These are phyloP conservation scores for Starmerella geochares DNA, from an alignment of 805 yeast genomes.

Conservation along the genomic window DNA sequence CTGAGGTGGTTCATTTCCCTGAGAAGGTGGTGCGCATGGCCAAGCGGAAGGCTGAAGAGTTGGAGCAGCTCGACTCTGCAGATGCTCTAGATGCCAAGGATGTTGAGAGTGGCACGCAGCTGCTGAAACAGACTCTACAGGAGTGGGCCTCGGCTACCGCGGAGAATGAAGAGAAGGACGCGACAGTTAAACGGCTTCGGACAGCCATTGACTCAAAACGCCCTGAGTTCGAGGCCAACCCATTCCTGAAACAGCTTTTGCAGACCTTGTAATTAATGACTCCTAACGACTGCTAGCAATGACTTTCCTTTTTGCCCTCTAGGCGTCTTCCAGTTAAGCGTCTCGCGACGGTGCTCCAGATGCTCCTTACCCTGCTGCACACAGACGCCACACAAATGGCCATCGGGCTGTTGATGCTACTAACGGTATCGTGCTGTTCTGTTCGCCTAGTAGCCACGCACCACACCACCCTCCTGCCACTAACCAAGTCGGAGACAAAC, in stretches of 20 bases:
- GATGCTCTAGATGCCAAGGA: conserved; percentile 40
- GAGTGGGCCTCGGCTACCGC: conserved; percentile 31
- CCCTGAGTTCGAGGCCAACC: conserved; percentile 17
- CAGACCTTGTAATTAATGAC: neutral
- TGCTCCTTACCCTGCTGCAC: neutral
- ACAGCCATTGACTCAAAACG: conserved; percentile 8
- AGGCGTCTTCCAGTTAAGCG: no score
- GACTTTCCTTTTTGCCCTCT: no score
- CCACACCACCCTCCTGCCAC: neutral
- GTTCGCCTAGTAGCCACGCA: neutral
- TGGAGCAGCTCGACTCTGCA: conserved; percentile 50
- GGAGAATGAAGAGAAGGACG: conserved; percentile 15
- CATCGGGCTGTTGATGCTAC: neutral
- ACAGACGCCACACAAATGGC: neutral
- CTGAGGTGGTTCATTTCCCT: conserved; percentile 91
- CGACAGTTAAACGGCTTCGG: conserved; percentile 13
- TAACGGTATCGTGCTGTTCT: neutral
- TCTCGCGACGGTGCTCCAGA: no score
- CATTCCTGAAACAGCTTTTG: conserved; percentile 16
- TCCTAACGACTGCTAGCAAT: neutral
- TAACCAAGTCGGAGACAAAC: no score
- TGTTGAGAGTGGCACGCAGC: conserved; percentile 44
- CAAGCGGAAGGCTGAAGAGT: conserved; percentile 79
- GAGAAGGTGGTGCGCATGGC: conserved; percentile 87
- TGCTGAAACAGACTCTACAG: conserved; percentile 37